Evolutionary conservation across 2,329 filamentous ascomycete genomes (phyloP), one percentile per base, ranked within the genome.

Genomic region (Decorospora gaudefroyi): DNA sequence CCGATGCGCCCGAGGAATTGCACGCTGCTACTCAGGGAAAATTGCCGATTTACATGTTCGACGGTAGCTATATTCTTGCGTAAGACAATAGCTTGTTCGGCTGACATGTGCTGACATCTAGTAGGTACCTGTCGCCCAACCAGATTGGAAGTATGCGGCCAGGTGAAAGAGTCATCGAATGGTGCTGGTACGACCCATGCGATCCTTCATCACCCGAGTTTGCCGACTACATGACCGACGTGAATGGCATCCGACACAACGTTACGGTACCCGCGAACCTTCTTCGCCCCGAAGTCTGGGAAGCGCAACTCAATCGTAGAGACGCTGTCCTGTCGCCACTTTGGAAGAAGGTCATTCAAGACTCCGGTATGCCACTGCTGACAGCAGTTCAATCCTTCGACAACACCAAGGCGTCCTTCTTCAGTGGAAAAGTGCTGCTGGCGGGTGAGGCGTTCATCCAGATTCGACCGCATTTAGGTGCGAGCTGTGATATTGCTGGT

Each of bases 121-220:
- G 6, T 6, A 58, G 55, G 9, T 76, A 76, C 45, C 46, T 68
- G 3, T 72, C 75, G 13, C 73, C 74, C 1, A 67, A 67, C 1
- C 57, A 63, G 4, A 47, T 64, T 12, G 72, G 72, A 2, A 58
- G 51, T 11, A 64, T 71, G 12, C 46, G 53, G 9, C 47, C 57
- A 0, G 70, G 68, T 1, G 52, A 70, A 6, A 62, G 71, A 8
- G 62, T 72, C 3, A 55, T 76, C 42, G 76, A 76, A 45, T 75
- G 65, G 60, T 70, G 76, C 2, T 76, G 72, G 71, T 78, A 76
- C 51, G 63, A 59, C 39, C 70, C 73, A 38, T 64, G 69, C 26
- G 35, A 59, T 1, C 61, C 68, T 11, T 25, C 53, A 6, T 67
- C 68, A 0, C 17, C 53, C 1, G 67, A 69, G 2, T 64, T 73